These are phyloP conservation scores for Gyromitra esculenta DNA, from an alignment of 2,329 filamentous ascomycete species.

Conservation along the genomic window DNA sequence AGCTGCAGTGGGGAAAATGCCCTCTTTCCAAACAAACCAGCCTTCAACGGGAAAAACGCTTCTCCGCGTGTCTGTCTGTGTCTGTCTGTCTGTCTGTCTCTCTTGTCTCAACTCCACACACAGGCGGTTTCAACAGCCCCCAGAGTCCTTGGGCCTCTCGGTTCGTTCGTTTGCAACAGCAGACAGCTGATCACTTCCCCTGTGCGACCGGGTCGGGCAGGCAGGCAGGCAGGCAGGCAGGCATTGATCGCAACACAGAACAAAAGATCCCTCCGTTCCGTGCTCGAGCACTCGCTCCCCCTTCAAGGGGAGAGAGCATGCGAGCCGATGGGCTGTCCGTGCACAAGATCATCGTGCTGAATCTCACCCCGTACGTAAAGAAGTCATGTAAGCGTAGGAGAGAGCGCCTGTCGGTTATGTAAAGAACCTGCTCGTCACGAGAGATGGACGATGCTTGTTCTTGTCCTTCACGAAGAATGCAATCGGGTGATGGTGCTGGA, in stretches of 20 bases:
- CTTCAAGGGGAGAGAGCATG: slow-evolving; percentile 32
- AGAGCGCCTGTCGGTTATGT: slow-evolving; percentile 13
- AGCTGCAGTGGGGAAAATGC: slow-evolving; percentile 12
- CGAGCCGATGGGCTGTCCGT: slow-evolving; percentile 48
- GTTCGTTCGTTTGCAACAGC: slow-evolving; percentile 28
- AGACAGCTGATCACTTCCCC: slow-evolving; percentile 43
- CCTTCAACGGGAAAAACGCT: slow-evolving; percentile 49
- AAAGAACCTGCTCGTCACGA: slow-evolving; percentile 24
- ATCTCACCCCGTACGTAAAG: slow-evolving; percentile 38
- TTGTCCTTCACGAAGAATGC: neutral
- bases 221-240: slow-evolving; percentile 17
- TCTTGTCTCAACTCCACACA: slow-evolving; percentile 51
- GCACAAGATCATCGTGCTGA: slow-evolving; percentile 48
- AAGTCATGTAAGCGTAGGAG: slow-evolving; percentile 34
- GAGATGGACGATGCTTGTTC: slow-evolving; percentile 7
- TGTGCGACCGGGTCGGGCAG: slow-evolving; percentile 29
- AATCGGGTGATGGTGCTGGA: slow-evolving; percentile 24
- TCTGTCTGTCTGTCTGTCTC: slow-evolving; percentile 13
- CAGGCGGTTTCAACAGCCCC: slow-evolving; percentile 42
- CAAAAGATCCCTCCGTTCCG: slow-evolving; percentile 27
- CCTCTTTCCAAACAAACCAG: slow-evolving; percentile 26
- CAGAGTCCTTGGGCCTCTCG: slow-evolving; percentile 5
- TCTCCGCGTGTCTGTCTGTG: slow-evolving; percentile 39
- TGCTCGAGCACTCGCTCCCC: slow-evolving; percentile 30
- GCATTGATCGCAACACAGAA: slow-evolving; percentile 32